phyloP scores from a whole-genome alignment of 306 rosid species.

The Aeschynomene evenia region DNA sequence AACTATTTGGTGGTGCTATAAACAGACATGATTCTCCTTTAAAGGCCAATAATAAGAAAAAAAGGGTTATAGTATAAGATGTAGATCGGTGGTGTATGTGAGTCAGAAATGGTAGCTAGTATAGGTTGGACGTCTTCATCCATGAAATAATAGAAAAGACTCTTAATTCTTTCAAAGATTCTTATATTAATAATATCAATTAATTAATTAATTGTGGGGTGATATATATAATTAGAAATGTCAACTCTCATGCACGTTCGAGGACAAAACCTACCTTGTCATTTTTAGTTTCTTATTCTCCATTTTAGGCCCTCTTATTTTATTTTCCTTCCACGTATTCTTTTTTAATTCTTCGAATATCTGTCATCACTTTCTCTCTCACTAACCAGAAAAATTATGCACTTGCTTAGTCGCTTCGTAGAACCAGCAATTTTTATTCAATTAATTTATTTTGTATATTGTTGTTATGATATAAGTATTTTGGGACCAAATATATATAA shows the following conservation, averaged over 20 bases:
- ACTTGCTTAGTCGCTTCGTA: not conserved
- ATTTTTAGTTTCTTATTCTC: slow-evolving; percentile 1
- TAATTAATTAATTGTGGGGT: too few relatives aligned
- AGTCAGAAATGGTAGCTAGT: slow-evolving; percentile 13
- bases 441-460: too few relatives aligned
- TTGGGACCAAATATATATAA: not conserved
- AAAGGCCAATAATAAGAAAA: not conserved
- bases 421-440: not conserved
- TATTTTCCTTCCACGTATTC: not conserved
- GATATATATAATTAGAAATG: slow-evolving; percentile 28
- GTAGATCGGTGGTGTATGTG: slow-evolving; percentile 19
- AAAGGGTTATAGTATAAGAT: not conserved
- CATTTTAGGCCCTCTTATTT: not conserved
- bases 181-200: too few relatives aligned
- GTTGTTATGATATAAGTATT: not conserved
- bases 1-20: not conserved
- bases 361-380: slow-evolving; percentile 5
- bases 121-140: slow-evolving; percentile 39
- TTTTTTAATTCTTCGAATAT: slow-evolving; percentile 17
- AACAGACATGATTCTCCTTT: slow-evolving; percentile 37
- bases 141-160: slow-evolving; percentile 26
- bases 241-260: slow-evolving; percentile 23
- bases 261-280: slow-evolving; percentile 31
- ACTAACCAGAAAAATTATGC: slow-evolving; percentile 12
- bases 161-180: slow-evolving; percentile 36